Conservation (phyloP, 2,329 filamentous ascomycete species). For the Magnaporthales sp. region DNA sequence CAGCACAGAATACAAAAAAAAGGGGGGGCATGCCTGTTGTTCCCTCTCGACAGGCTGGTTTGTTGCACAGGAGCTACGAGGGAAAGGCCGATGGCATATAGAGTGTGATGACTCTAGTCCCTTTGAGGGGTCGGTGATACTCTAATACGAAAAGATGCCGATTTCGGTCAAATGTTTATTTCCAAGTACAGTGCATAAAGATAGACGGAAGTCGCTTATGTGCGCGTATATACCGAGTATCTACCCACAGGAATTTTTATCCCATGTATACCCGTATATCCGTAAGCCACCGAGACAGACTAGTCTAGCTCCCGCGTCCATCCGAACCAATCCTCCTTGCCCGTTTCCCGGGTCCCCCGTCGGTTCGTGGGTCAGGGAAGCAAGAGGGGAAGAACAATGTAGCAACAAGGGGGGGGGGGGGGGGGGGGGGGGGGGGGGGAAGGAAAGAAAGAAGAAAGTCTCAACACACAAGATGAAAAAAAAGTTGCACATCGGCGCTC, state of each 20-base stretch:
- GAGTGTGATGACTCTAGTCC: too few relatives aligned
- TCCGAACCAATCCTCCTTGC: not conserved
- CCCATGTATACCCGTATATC: not conserved
- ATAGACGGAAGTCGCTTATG: not conserved
- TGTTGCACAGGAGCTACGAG: too few relatives aligned
- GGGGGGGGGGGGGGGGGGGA: too few relatives aligned
- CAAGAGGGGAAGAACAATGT: not conserved
- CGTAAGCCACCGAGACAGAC: not conserved
- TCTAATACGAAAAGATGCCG: too few relatives aligned
- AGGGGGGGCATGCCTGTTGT: too few relatives aligned
- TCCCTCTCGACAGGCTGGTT: too few relatives aligned
- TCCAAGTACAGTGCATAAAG: not conserved
- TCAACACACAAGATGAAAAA: not conserved
- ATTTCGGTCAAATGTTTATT: too few relatives aligned
- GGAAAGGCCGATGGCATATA: too few relatives aligned
- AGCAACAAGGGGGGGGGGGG: too few relatives aligned
- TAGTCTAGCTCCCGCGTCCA: not conserved
- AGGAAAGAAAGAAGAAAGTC: not conserved
- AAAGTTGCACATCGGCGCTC: not conserved
- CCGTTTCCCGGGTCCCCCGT: not conserved
- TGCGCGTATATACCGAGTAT: too few relatives aligned
- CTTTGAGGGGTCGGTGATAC: too few relatives aligned
- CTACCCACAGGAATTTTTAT: not conserved
- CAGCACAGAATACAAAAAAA: not conserved
- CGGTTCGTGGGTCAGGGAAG: not conserved